Evolutionary conservation across 148 eudicot genomes (phyloP), one percentile per base, ranked within the genome.

Genomic region (Rhododendron griersonianum): DNA sequence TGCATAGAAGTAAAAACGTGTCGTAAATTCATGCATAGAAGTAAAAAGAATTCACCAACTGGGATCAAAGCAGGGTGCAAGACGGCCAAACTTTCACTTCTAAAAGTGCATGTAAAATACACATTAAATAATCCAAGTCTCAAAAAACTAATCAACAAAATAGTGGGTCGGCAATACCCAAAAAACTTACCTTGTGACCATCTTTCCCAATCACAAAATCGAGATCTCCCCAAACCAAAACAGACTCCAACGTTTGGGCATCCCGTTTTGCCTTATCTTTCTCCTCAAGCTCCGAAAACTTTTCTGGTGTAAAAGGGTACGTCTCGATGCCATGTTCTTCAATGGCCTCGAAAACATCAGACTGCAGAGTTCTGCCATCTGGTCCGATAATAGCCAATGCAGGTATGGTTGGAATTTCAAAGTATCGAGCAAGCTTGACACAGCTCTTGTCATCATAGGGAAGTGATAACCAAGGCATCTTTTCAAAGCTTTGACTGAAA

Each of bases 291-390:
- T 92, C 93, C 57, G 88, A 35, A 82, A 94, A 90, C 87, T 87
- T 95, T 84, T 93, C 92, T 18, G 94, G 92, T 19, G 94, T 94
- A 85, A 94, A 95, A 37, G 98, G 98, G 85, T 90, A 95, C 9
- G 93, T 94, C 35, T 84, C 73, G 45, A 78, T 51, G 8, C 96
- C 98, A 85, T 92, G 91, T 63, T 93, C 91, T 84, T 92, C 91
- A 41, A 95, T 82, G 30, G 90, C 89, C 37, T 93, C 95, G 16
- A 84, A 90, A n/a, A 86, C 96, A 85, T 95, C 92, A 15, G 89
- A 77, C 55, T 93, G 93, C 69, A 94, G 91, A 77, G 94, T 95
- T 82, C 92, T 95, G 23, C 98, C 96, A 89, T 94, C 92, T 6
- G 93, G 93, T 35, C 95, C 98, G 69, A 95, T 65, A 30, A 92